Conservation (phyloP, 495 filamentous ascomycete species). For the Penicillium verhagenii region DNA sequence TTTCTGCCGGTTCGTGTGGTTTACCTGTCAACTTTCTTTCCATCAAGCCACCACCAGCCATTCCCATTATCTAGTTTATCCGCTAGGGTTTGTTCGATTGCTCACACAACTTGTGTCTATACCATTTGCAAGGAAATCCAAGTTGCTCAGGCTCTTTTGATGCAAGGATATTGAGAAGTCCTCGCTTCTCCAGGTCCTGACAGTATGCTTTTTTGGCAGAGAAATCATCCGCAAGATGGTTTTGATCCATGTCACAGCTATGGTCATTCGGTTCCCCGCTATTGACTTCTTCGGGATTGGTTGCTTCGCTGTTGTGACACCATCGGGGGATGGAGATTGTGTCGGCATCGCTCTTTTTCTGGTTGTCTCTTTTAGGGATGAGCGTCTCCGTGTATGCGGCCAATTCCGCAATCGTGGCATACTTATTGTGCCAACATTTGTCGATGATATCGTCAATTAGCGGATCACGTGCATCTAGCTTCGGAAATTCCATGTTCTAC, state of each 20-base stretch:
- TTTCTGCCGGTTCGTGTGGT: too few relatives aligned
- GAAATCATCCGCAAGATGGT: conserved; percentile 14
- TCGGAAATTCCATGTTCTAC: conserved; percentile 37
- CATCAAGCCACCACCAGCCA: too few relatives aligned
- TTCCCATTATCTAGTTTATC: too few relatives aligned
- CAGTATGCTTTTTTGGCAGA: conserved; percentile 21
- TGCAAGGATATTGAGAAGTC: conserved; percentile 29
- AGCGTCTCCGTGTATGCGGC: conserved; percentile 23
- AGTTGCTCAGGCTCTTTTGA: conserved; percentile 27
- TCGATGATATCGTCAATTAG: conserved; percentile 37
- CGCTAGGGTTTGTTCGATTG: too few relatives aligned
- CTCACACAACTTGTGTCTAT: too few relatives aligned
- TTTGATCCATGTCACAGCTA: too few relatives aligned
- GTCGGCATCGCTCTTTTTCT: too few relatives aligned
- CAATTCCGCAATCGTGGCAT: conserved; percentile 28
- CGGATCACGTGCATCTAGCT: conserved; percentile 30
- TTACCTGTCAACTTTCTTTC: too few relatives aligned
- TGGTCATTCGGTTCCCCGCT: too few relatives aligned
- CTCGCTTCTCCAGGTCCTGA: conserved; percentile 28
- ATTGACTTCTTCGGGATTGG: too few relatives aligned
- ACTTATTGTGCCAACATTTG: conserved; percentile 41
- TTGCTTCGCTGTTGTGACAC: too few relatives aligned
- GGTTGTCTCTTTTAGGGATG: background rate
- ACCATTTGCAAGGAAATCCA: conserved; percentile 29
- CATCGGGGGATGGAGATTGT: too few relatives aligned